These are phyloP conservation scores for Thermothielavioides terrestris DNA, from an alignment of 495 filamentous ascomycete genomes.

Conservation along the genomic window DNA sequence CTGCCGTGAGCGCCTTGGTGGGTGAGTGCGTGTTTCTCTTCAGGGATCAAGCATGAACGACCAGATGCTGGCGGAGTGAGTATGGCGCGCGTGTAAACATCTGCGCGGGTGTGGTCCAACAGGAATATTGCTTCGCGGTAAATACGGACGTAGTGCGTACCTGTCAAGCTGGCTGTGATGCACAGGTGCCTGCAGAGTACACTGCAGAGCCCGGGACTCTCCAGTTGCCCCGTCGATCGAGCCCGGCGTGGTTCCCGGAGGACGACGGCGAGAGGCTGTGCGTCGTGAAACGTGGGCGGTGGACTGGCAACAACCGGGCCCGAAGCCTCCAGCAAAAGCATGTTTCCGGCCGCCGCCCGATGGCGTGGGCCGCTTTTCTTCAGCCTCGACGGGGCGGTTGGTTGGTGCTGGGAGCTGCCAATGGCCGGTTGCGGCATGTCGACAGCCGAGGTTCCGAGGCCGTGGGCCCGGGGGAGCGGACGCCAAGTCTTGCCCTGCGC, in stretches of 20 bases:
- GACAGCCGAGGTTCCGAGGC: no score
- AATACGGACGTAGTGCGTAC: conserved; percentile 26
- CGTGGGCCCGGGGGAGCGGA: no score
- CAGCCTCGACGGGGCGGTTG: no score
- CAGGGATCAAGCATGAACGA: conserved; percentile 18
- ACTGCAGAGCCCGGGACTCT: conserved; percentile 1
- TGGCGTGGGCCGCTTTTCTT: neutral
- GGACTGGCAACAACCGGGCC: neutral
- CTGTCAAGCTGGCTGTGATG: conserved; percentile 14
- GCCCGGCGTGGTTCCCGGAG: neutral
- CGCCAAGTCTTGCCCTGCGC: no score
- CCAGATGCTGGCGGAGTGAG: neutral
- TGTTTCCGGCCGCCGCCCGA: neutral
- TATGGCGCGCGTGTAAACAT: neutral
- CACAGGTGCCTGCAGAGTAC: neutral
- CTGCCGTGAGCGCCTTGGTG: neutral
- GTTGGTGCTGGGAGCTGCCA: neutral
- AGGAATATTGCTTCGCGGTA: conserved; percentile 22
- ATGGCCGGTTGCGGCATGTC: neutral
- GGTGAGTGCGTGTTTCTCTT: conserved; percentile 12
- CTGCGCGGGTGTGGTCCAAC: conserved; percentile 22
- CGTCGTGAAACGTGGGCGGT: conserved; percentile 5
- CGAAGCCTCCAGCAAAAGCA: conserved; percentile 8
- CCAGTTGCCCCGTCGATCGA: neutral
- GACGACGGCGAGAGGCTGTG: neutral